Evolutionary conservation across 2,329 filamentous ascomycete species (phyloP).

Genomic region (Paracoccidioides brasiliensis): DNA sequence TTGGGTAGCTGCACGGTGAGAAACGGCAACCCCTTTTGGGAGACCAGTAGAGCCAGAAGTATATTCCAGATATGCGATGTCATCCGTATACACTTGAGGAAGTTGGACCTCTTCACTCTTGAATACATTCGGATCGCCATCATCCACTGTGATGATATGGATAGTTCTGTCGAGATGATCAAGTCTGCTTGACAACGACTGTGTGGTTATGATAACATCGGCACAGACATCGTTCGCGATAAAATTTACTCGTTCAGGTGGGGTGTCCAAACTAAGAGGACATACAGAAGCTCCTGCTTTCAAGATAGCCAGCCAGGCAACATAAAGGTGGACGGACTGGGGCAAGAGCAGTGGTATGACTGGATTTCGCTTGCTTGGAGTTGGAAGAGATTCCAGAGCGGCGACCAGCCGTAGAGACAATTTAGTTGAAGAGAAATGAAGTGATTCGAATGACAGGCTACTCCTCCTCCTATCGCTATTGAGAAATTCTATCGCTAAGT

Average conservation of each 20-base stretch:
- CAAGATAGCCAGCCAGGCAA: slow-evolving; percentile 62
- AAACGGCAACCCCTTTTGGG: slow-evolving; percentile 76
- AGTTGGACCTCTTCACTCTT: neutral
- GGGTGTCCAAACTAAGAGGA: slow-evolving; percentile 66
- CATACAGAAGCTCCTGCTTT: slow-evolving; percentile 79
- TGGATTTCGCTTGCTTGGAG: slow-evolving; percentile 5
- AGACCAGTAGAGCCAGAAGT: slow-evolving; percentile 82
- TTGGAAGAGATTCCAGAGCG: slow-evolving; percentile 16
- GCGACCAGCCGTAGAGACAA: slow-evolving; percentile 41
- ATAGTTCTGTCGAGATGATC: slow-evolving; percentile 10
- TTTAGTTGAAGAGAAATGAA: slow-evolving; percentile 46
- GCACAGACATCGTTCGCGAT: slow-evolving; percentile 68
- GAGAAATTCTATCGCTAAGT: slow-evolving; percentile 52
- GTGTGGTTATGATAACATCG: slow-evolving; percentile 51
- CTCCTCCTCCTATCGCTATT: slow-evolving; percentile 34
- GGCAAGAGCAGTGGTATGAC: slow-evolving; percentile 66
- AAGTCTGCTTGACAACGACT: slow-evolving; percentile 13
- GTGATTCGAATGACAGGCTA: slow-evolving; percentile 46
- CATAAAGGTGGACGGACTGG: slow-evolving; percentile 65
- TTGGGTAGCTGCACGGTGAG: slow-evolving; percentile 68
- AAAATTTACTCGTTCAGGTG: slow-evolving; percentile 62
- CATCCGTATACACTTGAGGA: slow-evolving; percentile 15
- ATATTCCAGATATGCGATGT: slow-evolving; percentile 78
- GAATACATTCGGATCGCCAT: slow-evolving; percentile 23
- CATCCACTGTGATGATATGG: slow-evolving; percentile 21